phyloP scores from a whole-genome alignment of 106 monocot genomes.

The Allium fistulosum region DNA sequence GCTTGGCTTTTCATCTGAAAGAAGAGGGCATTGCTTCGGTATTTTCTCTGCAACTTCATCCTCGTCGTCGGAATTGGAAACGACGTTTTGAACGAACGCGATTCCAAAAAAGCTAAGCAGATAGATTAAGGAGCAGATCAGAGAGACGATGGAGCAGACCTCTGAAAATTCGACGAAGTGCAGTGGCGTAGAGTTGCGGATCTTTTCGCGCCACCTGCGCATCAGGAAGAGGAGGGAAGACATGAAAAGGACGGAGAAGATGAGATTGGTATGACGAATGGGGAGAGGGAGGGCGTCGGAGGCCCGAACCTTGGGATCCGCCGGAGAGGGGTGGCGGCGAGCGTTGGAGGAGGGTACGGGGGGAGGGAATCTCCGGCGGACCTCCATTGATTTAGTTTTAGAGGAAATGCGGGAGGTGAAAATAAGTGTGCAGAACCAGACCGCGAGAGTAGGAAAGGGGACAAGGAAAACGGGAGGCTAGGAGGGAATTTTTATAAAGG shows the following conservation, averaged over 20 bases:
- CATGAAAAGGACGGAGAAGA: slow-evolving; percentile 56
- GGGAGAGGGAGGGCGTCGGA: slow-evolving; percentile 66
- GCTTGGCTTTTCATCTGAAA: background rate
- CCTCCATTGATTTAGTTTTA: slow-evolving; percentile 4
- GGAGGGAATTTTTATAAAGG: background rate
- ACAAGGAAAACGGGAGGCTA: background rate
- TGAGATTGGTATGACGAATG: slow-evolving; percentile 48
- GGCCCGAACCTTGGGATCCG: slow-evolving; percentile 22
- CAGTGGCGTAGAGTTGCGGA: slow-evolving; percentile 23
- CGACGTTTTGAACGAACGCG: slow-evolving; percentile 39
- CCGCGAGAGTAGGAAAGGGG: background rate
- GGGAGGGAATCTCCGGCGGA: slow-evolving; percentile 15
- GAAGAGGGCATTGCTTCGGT: background rate
- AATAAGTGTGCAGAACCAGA: background rate
- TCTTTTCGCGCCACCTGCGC: slow-evolving; percentile 59
- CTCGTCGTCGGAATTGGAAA: slow-evolving; percentile 35
- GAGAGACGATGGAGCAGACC: slow-evolving; percentile 39
- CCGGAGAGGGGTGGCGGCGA: slow-evolving; percentile 4
- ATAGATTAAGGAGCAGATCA: slow-evolving; percentile 66
- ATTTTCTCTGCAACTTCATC: background rate
- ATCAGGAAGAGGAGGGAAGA: slow-evolving; percentile 53
- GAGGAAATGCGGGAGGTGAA: background rate
- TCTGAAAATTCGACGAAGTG: slow-evolving; percentile 45
- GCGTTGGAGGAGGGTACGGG: background rate
- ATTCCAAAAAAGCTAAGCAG: slow-evolving; percentile 69